These are phyloP conservation scores for Ustilago shanxiensis DNA, from an alignment of 1,284 basidiomycete species.

Conservation along the genomic window DNA sequence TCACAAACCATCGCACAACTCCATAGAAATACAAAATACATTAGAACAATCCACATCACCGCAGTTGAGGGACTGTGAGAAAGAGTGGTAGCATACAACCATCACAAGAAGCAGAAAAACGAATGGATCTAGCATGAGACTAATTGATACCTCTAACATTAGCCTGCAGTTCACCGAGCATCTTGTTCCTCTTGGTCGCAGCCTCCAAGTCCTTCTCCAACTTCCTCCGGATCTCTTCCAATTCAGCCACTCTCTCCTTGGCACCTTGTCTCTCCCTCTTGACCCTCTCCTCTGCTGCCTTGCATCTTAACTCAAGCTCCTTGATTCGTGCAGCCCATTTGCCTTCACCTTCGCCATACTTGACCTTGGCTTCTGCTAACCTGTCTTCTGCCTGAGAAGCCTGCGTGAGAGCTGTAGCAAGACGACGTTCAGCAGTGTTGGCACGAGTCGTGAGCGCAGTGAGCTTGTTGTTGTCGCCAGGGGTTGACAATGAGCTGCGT, in stretches of 20 bases:
- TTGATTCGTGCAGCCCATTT: slow-evolving; percentile 66
- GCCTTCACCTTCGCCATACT: slow-evolving; percentile 58
- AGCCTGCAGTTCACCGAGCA: slow-evolving; percentile 50
- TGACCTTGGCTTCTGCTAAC: slow-evolving; percentile 82
- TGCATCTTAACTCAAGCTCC: slow-evolving; percentile 85
- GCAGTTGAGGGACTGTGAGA: background rate
- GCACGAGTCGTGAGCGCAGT: slow-evolving; percentile 57
- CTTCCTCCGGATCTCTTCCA: slow-evolving; percentile 58
- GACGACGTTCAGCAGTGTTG: slow-evolving; percentile 77
- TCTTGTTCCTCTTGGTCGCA: slow-evolving; percentile 33
- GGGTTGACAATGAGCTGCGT: slow-evolving; percentile 46
- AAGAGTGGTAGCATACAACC: background rate
- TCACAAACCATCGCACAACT: background rate
- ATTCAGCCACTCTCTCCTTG: slow-evolving; percentile 79
- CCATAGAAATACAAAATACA: slow-evolving; percentile 3
- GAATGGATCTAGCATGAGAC: background rate
- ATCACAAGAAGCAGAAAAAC: background rate
- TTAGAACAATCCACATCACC: background rate
- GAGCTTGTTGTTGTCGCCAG: slow-evolving; percentile 57
- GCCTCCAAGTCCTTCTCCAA: slow-evolving; percentile 49
- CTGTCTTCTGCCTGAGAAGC: slow-evolving; percentile 84
- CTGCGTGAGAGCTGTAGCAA: slow-evolving; percentile 84
- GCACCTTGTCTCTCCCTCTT: slow-evolving; percentile 94
- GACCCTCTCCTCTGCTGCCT: slow-evolving; percentile 89
- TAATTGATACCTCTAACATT: slow-evolving; percentile 29